Evolutionary conservation across 495 filamentous ascomycete species (phyloP).

Genomic region (Neurospora sp.): DNA sequence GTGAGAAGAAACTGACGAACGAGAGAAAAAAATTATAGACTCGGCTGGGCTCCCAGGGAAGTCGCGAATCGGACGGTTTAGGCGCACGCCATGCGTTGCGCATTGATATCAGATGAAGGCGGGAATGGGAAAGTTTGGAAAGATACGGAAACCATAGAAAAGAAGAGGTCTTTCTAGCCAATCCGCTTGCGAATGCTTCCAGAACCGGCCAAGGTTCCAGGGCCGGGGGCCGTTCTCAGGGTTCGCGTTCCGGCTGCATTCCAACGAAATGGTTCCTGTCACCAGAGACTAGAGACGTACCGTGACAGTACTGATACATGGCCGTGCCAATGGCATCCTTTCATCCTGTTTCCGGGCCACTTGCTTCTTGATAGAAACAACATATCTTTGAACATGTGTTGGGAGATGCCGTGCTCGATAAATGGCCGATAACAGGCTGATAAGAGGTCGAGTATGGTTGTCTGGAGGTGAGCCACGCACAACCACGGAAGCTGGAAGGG

Average conservation of each 20-base stretch:
- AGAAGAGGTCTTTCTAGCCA: not conserved
- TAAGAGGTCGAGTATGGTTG: not conserved
- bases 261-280: not conserved
- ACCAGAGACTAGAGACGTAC: not conserved
- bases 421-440: not conserved
- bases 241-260: not conserved
- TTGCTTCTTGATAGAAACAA: not conserved
- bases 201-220: not conserved
- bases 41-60: not conserved
- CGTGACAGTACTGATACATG: not conserved
- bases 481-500: not conserved
- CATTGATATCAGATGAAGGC: not conserved
- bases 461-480: not conserved
- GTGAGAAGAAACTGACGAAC: not conserved
- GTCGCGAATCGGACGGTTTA: not conserved
- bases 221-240: not conserved
- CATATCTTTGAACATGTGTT: not conserved
- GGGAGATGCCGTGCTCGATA: not conserved
- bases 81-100: not conserved
- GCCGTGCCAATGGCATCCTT: not conserved
- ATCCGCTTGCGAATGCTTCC: not conserved
- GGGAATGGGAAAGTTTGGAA: not conserved
- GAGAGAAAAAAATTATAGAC: not conserved
- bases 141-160: not conserved
- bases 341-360: not conserved